Conservation (phyloP, 495 filamentous ascomycete genomes). For the Extremus antarcticus region DNA sequence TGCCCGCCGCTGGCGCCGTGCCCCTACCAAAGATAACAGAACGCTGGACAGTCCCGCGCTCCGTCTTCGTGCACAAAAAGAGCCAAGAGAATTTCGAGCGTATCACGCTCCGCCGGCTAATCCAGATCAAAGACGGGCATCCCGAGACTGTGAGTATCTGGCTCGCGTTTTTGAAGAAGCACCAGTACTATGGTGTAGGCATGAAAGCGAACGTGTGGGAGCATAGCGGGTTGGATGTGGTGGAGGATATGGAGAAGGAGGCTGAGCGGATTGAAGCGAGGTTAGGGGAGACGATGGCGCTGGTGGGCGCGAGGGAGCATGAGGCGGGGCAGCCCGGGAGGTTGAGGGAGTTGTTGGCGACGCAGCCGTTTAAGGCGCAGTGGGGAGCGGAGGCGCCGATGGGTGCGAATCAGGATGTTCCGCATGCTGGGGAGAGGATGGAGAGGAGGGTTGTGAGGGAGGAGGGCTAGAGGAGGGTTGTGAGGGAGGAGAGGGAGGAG, state of each 20-base stretch:
- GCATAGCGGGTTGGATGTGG: conserved; percentile 49
- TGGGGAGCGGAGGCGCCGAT: conserved; percentile 21
- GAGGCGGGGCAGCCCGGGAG: conserved; percentile 17
- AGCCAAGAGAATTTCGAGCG: conserved; percentile 95
- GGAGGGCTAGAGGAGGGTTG: not conserved
- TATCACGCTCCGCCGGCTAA: conserved; percentile 70
- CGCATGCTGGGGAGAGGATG: conserved; percentile 8
- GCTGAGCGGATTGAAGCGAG: conserved; percentile 21
- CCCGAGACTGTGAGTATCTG: conserved; percentile 79
- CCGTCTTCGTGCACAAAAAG: conserved; percentile 91
- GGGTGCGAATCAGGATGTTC: conserved; percentile 10
- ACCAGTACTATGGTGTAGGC: conserved; percentile 85
- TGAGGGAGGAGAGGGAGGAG: not conserved
- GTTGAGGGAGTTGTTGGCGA: conserved; percentile 22
- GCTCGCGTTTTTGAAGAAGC: conserved; percentile 82
- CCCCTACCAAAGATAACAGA: conserved; percentile 79
- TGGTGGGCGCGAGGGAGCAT: conserved; percentile 12
- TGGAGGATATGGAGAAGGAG: conserved; percentile 24
- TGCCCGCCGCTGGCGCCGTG: conserved; percentile 77
- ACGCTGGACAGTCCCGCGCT: conserved; percentile 86
- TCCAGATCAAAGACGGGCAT: conserved; percentile 89
- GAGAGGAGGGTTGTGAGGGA: conserved; percentile 1
- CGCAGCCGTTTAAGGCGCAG: conserved; percentile 22
- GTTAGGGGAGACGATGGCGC: conserved; percentile 21
- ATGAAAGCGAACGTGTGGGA: conserved; percentile 99